These are phyloP conservation scores for Stephanodiscus minutulus DNA, from an alignment of 108 stramenopile species.

Conservation along the genomic window DNA sequence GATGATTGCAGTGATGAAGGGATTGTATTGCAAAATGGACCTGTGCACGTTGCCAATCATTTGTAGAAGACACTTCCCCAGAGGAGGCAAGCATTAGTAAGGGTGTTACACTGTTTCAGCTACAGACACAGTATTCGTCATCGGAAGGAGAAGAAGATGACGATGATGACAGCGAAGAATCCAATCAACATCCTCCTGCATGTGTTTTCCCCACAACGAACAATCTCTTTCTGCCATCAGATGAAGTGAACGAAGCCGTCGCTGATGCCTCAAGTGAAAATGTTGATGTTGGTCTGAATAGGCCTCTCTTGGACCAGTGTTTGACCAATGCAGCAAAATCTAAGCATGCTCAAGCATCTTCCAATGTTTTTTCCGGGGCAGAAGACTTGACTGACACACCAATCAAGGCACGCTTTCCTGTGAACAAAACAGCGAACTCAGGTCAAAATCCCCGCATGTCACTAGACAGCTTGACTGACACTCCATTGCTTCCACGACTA, in stretches of 20 bases:
- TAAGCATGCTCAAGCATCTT: not conserved
- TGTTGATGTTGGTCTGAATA: slow-evolving; percentile 1
- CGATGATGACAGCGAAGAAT: slow-evolving; percentile 16
- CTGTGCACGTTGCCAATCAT: not conserved
- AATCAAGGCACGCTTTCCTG: not conserved
- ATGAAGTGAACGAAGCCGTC: slow-evolving; percentile 6
- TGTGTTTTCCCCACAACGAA: not conserved
- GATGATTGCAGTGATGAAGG: slow-evolving; percentile 25
- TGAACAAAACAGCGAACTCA: not conserved
- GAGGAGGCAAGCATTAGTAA: not conserved
- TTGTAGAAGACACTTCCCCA: not conserved
- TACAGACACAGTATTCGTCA: slow-evolving; percentile 53
- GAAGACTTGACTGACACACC: slow-evolving; percentile 41
- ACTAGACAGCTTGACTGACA: slow-evolving; percentile 17
- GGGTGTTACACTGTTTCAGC: slow-evolving; percentile 15
- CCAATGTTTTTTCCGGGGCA: not conserved
- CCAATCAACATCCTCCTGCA: not conserved
- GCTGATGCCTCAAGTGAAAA: not conserved
- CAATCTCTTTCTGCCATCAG: not conserved
- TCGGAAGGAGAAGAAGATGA: slow-evolving; percentile 34
- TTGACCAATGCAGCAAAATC: slow-evolving; percentile 11
- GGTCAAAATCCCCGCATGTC: not conserved
- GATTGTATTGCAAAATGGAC: not conserved
- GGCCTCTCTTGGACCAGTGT: not conserved
- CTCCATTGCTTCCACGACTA: slow-evolving; percentile 2